phyloP scores from a whole-genome alignment of 2,329 filamentous ascomycete species.

The Cercospora sp. region DNA sequence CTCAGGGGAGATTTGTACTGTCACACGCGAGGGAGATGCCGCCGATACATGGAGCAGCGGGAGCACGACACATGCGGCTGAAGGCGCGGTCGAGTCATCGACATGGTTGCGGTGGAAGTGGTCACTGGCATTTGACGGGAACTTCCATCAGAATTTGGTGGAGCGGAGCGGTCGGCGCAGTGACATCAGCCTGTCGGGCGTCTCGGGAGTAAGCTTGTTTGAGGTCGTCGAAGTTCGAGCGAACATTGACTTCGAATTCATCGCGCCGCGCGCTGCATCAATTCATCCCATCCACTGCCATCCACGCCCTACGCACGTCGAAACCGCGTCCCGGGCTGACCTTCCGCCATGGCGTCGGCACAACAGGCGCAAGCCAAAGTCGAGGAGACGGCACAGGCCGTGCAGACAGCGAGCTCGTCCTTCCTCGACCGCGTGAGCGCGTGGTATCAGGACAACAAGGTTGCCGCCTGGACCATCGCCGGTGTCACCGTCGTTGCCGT shows the following conservation, averaged over 20 bases:
- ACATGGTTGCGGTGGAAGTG: neutral
- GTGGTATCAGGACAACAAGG: conserved; percentile 96
- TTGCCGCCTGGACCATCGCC: conserved; percentile 91
- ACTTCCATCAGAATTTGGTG: conserved; percentile 3
- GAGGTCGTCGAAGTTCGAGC: conserved; percentile 4
- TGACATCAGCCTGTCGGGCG: conserved; percentile 5
- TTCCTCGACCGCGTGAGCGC: conserved; percentile 86
- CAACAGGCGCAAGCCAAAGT: conserved; percentile 23
- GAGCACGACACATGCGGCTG: neutral
- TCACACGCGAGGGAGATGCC: neutral
- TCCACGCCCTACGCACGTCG: conserved; percentile 12
- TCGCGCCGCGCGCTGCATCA: conserved; percentile 2
- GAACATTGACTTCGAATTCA: conserved; percentile 13
- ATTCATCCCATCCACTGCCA: conserved; percentile 10
- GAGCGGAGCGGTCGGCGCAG: neutral
- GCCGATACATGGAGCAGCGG: neutral
- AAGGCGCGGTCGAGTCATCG: neutral
- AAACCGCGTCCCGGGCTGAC: conserved; percentile 5
- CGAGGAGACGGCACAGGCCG: conserved; percentile 23
- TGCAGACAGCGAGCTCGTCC: conserved; percentile 59
- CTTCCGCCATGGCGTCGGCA: conserved; percentile 21
- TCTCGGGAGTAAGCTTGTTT: conserved; percentile 6
- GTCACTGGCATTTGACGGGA: neutral
- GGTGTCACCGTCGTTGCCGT: conserved; percentile 90
- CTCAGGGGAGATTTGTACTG: neutral